phyloP scores from a whole-genome alignment of 805 yeast species.

The Saturnispora sanitii region DNA sequence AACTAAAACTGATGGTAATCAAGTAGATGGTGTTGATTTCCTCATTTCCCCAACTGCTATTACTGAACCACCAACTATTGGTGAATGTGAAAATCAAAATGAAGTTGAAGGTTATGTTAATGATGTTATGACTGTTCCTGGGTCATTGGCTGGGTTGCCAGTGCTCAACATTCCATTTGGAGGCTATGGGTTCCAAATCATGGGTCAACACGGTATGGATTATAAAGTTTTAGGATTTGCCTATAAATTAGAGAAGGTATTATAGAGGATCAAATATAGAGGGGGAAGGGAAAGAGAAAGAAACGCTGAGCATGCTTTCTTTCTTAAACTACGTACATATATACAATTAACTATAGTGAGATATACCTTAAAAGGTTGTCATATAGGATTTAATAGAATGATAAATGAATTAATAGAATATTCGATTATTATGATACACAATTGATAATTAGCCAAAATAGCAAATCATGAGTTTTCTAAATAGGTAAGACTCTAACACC shows the following conservation, averaged over 20 bases:
- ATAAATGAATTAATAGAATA: too few relatives aligned
- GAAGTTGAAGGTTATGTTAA: constrained; percentile 60
- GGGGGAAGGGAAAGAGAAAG: too few relatives aligned
- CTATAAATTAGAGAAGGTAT: constrained; percentile 1
- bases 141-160: constrained; percentile 88
- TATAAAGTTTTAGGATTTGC: constrained; percentile 38
- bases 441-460: too few relatives aligned
- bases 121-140: constrained; percentile 83
- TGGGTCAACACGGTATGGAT: constrained; percentile 86
- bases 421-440: constrained; percentile 1
- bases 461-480: too few relatives aligned
- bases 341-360: too few relatives aligned
- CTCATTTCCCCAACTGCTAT: constrained; percentile 65
- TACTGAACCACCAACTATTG: constrained; percentile 36
- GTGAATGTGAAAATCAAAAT: constrained; percentile 13
- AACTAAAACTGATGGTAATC: constrained; percentile 2
- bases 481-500: constrained; percentile 63
- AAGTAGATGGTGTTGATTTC: constrained; percentile 46
- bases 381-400: too few relatives aligned
- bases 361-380: too few relatives aligned
- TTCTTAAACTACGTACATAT: too few relatives aligned
- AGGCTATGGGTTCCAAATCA: constrained; percentile 59
- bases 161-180: constrained; percentile 65
- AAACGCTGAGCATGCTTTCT: too few relatives aligned
- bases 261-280: too few relatives aligned